phyloP scores from a whole-genome alignment of 495 filamentous ascomycete genomes.

The Penicillium paradoxum region DNA sequence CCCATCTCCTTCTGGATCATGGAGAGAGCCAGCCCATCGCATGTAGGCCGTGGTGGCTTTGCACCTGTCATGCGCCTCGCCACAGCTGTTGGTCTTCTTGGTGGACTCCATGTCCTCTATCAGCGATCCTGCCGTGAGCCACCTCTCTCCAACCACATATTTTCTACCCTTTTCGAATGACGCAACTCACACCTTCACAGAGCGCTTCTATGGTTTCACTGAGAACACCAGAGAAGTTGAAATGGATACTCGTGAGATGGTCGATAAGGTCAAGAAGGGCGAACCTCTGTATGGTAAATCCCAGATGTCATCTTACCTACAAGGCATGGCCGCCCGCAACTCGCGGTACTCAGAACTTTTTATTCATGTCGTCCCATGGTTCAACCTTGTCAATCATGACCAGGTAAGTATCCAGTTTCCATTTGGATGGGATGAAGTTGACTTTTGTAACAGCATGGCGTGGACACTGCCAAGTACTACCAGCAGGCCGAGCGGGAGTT shows the following conservation, averaged over 20 bases:
- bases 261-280: constrained; percentile 84
- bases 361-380: constrained; percentile 81
- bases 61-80: constrained; percentile 75
- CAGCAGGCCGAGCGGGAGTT: constrained; percentile 90
- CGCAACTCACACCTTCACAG: constrained; percentile 22
- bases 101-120: constrained; percentile 77
- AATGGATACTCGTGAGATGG: constrained; percentile 98
- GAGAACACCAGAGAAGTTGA: constrained; percentile 90
- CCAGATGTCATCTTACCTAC: constrained; percentile 73
- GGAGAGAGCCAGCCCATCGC: constrained; percentile 79
- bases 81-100: constrained; percentile 62
- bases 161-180: background rate
- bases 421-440: background rate
- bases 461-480: constrained; percentile 98
- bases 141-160: background rate
- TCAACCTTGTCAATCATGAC: constrained; percentile 95
- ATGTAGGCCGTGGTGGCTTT: constrained; percentile 74
- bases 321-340: constrained; percentile 89
- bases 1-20: constrained; percentile 68
- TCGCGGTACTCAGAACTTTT: constrained; percentile 84
- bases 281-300: constrained; percentile 87
- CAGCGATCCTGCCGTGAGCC: constrained; percentile 61
- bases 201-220: constrained; percentile 86
- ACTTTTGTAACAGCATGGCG: constrained; percentile 63
- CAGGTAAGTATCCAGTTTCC: constrained; percentile 46